These are phyloP conservation scores for Cutaneotrichosporon cyanovorans DNA, from an alignment of 1,284 basidiomycete genomes.

Conservation along the genomic window DNA sequence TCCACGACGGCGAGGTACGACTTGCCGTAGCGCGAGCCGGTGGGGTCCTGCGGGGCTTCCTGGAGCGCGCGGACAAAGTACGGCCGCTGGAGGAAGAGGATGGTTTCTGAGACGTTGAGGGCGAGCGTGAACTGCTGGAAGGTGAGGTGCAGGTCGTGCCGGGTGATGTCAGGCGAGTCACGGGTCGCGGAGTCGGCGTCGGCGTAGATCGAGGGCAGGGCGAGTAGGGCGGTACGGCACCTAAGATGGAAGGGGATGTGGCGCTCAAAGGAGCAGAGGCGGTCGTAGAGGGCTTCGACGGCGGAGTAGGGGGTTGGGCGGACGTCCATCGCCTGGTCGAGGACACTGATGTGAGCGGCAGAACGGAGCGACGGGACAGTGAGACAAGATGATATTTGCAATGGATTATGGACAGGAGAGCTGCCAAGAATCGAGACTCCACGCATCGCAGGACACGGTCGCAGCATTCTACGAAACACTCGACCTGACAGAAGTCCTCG, in stretches of 20 bases:
- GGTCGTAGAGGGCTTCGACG: constrained; percentile 20
- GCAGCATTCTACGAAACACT: too few relatives aligned
- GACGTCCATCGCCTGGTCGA: constrained; percentile 22
- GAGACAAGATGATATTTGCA: too few relatives aligned
- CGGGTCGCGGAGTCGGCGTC: constrained; percentile 18
- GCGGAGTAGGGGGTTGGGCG: constrained; percentile 18
- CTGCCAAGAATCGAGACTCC: not conserved
- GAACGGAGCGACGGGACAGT: too few relatives aligned
- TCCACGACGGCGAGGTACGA: constrained; percentile 29
- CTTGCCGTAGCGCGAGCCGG: constrained; percentile 18
- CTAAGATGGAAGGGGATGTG: constrained; percentile 24
- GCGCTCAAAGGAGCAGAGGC: constrained; percentile 26
- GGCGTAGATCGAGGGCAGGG: constrained; percentile 22
- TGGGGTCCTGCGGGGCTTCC: constrained; percentile 22
- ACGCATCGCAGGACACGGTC: too few relatives aligned
- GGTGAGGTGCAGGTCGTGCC: constrained; percentile 19
- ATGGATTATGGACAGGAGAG: not conserved
- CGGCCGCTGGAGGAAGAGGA: constrained; percentile 28
- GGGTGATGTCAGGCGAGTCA: constrained; percentile 20
- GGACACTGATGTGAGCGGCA: constrained; percentile 8
- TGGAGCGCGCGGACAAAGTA: constrained; percentile 30
- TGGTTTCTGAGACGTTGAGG: constrained; percentile 24
- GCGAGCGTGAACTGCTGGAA: constrained; percentile 31
- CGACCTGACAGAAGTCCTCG: too few relatives aligned
- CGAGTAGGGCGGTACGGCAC: constrained; percentile 23